Evolutionary conservation across 2,329 filamentous ascomycete genomes (phyloP).

Genomic region (Emmonsiellopsis sp.): DNA sequence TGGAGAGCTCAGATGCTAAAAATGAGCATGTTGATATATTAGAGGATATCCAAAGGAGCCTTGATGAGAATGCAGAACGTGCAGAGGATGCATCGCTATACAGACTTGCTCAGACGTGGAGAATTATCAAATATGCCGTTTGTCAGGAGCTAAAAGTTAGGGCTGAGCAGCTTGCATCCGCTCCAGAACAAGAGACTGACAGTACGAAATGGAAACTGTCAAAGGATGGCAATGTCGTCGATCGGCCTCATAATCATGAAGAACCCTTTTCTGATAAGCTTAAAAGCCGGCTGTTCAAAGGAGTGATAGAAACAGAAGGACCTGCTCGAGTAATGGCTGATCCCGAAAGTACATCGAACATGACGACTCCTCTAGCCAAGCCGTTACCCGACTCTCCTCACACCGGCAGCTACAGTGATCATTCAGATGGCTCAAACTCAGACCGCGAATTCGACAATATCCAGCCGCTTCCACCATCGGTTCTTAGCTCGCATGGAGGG

Average conservation of each 20-base stretch:
- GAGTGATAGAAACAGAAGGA: slow-evolving; percentile 28
- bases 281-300: slow-evolving; percentile 35
- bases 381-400: slow-evolving; percentile 36
- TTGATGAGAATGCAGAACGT: slow-evolving; percentile 45
- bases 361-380: slow-evolving; percentile 46
- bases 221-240: slow-evolving; percentile 20
- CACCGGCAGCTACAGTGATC: slow-evolving; percentile 17
- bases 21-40: slow-evolving; percentile 16
- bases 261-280: slow-evolving; percentile 28
- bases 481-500: slow-evolving; percentile 28
- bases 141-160: slow-evolving; percentile 39
- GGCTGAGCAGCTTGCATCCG: slow-evolving; percentile 19
- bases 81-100: slow-evolving; percentile 42
- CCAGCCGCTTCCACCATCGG: slow-evolving; percentile 33
- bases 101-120: slow-evolving; percentile 50
- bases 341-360: slow-evolving; percentile 44
- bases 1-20: slow-evolving; percentile 19
- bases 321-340: slow-evolving; percentile 24
- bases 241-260: slow-evolving; percentile 19
- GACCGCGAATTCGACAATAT: slow-evolving; percentile 28
- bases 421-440: slow-evolving; percentile 21
- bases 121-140: slow-evolving; percentile 43
- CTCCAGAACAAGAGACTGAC: slow-evolving; percentile 9
- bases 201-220: slow-evolving; percentile 18
- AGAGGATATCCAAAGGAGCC: slow-evolving; percentile 30